These are phyloP conservation scores for Coemansia pectinata DNA, from an alignment of 192 early-diverging fungal species.

Conservation along the genomic window DNA sequence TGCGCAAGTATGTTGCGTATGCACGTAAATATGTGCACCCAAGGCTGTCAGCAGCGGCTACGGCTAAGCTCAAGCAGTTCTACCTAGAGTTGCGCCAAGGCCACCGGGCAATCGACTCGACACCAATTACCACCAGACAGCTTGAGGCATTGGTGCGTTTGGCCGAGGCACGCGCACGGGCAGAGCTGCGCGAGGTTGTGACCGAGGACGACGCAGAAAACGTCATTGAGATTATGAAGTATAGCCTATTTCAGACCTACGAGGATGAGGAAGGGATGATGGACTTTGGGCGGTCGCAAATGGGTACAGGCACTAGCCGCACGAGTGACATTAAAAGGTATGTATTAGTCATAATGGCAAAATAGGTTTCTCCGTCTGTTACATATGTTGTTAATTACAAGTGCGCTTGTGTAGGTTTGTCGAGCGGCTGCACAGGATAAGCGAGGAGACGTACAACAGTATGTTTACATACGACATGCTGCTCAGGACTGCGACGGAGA, in stretches of 20 bases:
- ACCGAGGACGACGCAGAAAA: slow-evolving; percentile 72
- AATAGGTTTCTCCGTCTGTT: neutral
- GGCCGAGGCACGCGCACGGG: slow-evolving; percentile 75
- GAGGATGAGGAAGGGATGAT: slow-evolving; percentile 59
- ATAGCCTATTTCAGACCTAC: slow-evolving; percentile 62
- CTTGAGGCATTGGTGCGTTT: slow-evolving; percentile 78
- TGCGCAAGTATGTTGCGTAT: slow-evolving; percentile 87
- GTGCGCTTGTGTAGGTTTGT: slow-evolving; percentile 45
- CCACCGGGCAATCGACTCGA: slow-evolving; percentile 66
- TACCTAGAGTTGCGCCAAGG: slow-evolving; percentile 67
- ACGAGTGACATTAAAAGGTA: slow-evolving; percentile 62
- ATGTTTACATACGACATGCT: slow-evolving; percentile 71
- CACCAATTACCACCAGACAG: slow-evolving; percentile 79
- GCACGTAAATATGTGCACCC: slow-evolving; percentile 79
- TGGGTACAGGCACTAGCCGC: slow-evolving; percentile 60
- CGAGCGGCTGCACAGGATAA: slow-evolving; percentile 60
- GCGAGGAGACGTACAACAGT: slow-evolving; percentile 61
- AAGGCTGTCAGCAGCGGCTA: slow-evolving; percentile 62
- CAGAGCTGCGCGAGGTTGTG: slow-evolving; percentile 74
- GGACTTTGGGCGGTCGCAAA: slow-evolving; percentile 64
- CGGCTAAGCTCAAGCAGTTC: slow-evolving; percentile 64
- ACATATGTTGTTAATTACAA: neutral
- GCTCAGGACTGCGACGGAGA: slow-evolving; percentile 58
- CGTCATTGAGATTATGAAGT: slow-evolving; percentile 77
- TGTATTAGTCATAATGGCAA: slow-evolving; percentile 4